Base-by-base conservation (phyloP, 140 eudicot species). In the Senecio squalidus region DNA sequence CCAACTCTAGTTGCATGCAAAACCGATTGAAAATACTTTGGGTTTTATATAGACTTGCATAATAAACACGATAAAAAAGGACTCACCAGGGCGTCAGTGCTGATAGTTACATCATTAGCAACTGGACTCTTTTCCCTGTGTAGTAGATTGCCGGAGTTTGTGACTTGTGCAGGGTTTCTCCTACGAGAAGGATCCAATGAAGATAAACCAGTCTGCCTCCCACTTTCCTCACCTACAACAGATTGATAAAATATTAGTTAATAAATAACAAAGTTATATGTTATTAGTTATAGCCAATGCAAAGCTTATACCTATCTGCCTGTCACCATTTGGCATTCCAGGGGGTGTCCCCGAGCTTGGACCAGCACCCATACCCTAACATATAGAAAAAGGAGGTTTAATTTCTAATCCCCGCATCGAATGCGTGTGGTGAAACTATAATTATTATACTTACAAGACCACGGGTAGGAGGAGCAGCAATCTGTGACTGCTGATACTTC, bases 341-440 rank as follows among this genome's bases (percentile, higher is more conserved):
- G 94, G 94, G 48, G 88, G 94, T 29, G 84, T 69, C 38, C 90
- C 95, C 16, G 88, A 69, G 73, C 96, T 86, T 24, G 88, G 83
- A 22, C 94, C 98, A 55, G 91, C 94, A 72, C 64, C 74, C 60
- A 67, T 18, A 31, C 88, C 96, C 98, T 91, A 58, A 22, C 24
- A 76, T 10, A 52, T 47, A 55, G 26, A 70, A 62, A 9, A 15
- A 53, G 44, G 26, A 40, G 64, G 31, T 59, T 21, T 25, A 36
- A 48, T 20, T 57, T 6, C 24, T 8, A 70, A 23, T 55, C 17
- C 33, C 9, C 8, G 40, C 16, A 26, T 26, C 16, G 18, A 38
- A 15, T 7, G 39, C 6, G 43, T 62, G 14, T 5, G 29, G 2
- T 58, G 41, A 3, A 28, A 80, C 21, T 14, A 15, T 41, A 22